These are phyloP conservation scores for Aspergillus baeticus DNA, from an alignment of 495 filamentous ascomycete genomes.

Conservation along the genomic window DNA sequence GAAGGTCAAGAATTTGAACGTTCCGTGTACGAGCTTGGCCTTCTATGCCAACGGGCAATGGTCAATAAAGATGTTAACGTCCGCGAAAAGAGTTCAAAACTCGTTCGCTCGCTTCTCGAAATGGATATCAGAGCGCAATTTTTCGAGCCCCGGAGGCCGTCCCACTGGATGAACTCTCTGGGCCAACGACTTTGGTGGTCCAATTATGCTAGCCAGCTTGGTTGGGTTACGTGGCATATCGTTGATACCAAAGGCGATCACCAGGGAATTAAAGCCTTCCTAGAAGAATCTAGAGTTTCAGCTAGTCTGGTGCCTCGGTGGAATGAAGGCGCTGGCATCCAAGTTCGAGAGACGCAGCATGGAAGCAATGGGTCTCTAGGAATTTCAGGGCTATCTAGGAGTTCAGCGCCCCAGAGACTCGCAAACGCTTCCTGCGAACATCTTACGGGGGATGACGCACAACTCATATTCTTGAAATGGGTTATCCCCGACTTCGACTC, in stretches of 20 bases:
- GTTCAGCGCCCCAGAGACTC: too few relatives aligned
- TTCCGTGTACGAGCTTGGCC: slow-evolving; percentile 29
- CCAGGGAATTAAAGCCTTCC: not conserved
- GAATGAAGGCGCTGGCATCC: too few relatives aligned
- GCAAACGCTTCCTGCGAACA: not conserved
- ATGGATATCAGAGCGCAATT: slow-evolving; percentile 18
- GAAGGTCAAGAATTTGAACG: slow-evolving; percentile 25
- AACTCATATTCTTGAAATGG: slow-evolving; percentile 11
- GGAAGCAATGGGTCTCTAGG: too few relatives aligned
- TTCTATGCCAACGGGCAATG: slow-evolving; percentile 30
- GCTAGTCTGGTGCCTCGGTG: slow-evolving; percentile 2
- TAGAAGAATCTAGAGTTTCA: slow-evolving; percentile 9
- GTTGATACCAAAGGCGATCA: slow-evolving; percentile 3
- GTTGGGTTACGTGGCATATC: slow-evolving; percentile 32
- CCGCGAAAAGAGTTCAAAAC: slow-evolving; percentile 16
- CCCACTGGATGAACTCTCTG: slow-evolving; percentile 13
- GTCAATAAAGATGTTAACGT: slow-evolving; percentile 7
- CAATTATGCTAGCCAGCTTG: slow-evolving; percentile 23
- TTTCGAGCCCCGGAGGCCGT: not conserved
- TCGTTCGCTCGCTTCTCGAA: slow-evolving; percentile 3
- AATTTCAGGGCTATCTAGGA: too few relatives aligned
- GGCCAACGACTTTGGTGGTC: slow-evolving; percentile 18
- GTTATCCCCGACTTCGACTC: slow-evolving; percentile 6
- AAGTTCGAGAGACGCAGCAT: too few relatives aligned
- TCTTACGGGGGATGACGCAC: not conserved